Conservation (phyloP, 1,284 basidiomycete species). For the Trichosporon sp. region DNA sequence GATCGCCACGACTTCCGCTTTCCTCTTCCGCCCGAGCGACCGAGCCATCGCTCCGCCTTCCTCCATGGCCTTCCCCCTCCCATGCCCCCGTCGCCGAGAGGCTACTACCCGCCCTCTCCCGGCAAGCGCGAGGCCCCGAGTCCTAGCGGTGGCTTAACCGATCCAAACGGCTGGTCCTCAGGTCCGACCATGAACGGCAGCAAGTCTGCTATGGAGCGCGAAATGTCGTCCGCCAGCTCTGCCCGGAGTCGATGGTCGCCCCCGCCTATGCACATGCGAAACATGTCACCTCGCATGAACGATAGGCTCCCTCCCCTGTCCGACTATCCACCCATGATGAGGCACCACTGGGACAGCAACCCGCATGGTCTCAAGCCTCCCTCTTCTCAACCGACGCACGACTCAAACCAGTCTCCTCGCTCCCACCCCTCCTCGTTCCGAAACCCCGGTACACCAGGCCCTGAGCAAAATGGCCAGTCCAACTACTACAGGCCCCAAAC, state of each 20-base stretch:
- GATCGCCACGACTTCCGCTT: slow-evolving; percentile 11
- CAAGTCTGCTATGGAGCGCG: slow-evolving; percentile 7
- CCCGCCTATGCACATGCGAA: slow-evolving; percentile 8
- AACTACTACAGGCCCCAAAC: neutral
- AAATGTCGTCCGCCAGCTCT: slow-evolving; percentile 5
- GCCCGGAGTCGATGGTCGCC: slow-evolving; percentile 9
- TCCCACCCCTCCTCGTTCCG: neutral
- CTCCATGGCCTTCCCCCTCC: slow-evolving; percentile 22
- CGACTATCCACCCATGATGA: slow-evolving; percentile 10
- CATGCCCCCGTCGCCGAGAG: slow-evolving; percentile 5
- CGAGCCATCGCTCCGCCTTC: slow-evolving; percentile 11
- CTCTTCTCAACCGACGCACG: slow-evolving; percentile 5
- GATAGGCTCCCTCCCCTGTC: slow-evolving; percentile 21
- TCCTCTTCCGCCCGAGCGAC: slow-evolving; percentile 6
- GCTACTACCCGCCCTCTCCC: slow-evolving; percentile 17
- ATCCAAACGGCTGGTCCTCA: slow-evolving; percentile 19
- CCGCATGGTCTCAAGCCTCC: slow-evolving; percentile 12
- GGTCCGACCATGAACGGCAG: neutral
- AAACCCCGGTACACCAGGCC: neutral
- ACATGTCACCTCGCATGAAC: slow-evolving; percentile 8
- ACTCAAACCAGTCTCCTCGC: neutral
- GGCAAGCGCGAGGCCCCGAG: slow-evolving; percentile 10
- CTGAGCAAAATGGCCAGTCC: neutral
- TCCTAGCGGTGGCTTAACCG: slow-evolving; percentile 15
- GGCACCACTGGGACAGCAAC: neutral